These are phyloP conservation scores for Tulasnella sp. DNA, from an alignment of 768 basidiomycete genomes.

Conservation along the genomic window DNA sequence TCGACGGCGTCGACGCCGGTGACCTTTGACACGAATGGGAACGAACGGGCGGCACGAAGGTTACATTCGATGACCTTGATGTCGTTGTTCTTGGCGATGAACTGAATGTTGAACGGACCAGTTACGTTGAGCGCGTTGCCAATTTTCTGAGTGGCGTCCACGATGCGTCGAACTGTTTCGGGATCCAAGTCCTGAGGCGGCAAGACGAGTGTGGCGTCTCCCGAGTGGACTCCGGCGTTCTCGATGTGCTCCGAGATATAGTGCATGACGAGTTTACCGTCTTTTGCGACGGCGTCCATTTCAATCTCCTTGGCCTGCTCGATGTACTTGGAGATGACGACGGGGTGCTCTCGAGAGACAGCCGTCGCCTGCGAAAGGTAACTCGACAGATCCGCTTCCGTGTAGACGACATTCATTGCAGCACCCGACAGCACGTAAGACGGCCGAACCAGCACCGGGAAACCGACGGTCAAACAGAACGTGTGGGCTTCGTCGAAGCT, in stretches of 20 bases:
- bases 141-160: constrained; percentile 94
- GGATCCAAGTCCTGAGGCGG: constrained; percentile 98
- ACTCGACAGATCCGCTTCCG: constrained; percentile 76
- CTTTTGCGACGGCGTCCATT: constrained; percentile 97
- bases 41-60: constrained; percentile 90
- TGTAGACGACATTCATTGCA: constrained; percentile 99
- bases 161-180: constrained; percentile 89
- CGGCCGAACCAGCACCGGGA: constrained; percentile 91
- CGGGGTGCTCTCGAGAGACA: constrained; percentile 91
- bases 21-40: constrained; percentile 98
- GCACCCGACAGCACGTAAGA: constrained; percentile 99
- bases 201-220: constrained; percentile 95
- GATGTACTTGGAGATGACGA: constrained; percentile 98
- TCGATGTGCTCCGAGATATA: constrained; percentile 99
- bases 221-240: constrained; percentile 97
- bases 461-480: constrained; percentile 90
- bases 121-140: constrained; percentile 96
- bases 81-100: constrained; percentile 99
- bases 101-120: constrained; percentile 98
- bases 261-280: constrained; percentile 98
- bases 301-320: constrained; percentile 99
- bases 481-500: constrained; percentile 74
- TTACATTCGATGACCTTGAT: constrained; percentile 99
- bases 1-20: constrained; percentile 97
- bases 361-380: constrained; percentile 93